Evolutionary conservation across 768 basidiomycete species (phyloP).

Genomic region (Mycena amicta): DNA sequence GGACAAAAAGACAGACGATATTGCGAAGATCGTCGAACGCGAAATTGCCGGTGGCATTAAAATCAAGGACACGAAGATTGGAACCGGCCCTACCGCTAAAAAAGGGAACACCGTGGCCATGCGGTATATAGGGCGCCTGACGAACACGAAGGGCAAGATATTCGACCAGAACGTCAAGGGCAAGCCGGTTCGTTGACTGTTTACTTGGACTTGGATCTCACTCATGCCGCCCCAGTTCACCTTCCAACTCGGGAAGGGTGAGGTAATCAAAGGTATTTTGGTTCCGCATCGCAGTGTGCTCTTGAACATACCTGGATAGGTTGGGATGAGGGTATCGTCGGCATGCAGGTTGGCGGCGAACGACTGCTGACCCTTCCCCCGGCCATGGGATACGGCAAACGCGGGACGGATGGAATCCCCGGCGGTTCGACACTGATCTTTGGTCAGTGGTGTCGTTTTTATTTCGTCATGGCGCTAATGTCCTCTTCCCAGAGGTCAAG

Average conservation of each 20-base stretch:
- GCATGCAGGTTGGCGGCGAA: slow-evolving; percentile 92
- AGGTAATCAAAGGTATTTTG: slow-evolving; percentile 83
- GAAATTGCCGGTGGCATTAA: slow-evolving; percentile 74
- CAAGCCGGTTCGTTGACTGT: slow-evolving; percentile 66
- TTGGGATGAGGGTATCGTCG: slow-evolving; percentile 91
- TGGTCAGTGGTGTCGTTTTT: slow-evolving; percentile 48
- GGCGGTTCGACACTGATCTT: slow-evolving; percentile 81
- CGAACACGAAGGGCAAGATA: slow-evolving; percentile 55
- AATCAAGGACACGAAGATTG: slow-evolving; percentile 74
- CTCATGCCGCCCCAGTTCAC: slow-evolving; percentile 49
- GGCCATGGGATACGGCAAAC: slow-evolving; percentile 72
- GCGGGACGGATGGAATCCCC: slow-evolving; percentile 62
- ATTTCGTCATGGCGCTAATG: not conserved
- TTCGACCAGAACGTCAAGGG: slow-evolving; percentile 87
- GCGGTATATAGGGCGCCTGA: slow-evolving; percentile 92
- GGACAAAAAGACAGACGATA: slow-evolving; percentile 50
- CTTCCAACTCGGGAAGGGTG: slow-evolving; percentile 81
- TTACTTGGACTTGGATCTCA: not conserved
- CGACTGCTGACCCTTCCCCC: slow-evolving; percentile 77
- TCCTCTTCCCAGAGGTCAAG: slow-evolving; percentile 60
- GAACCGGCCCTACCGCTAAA: slow-evolving; percentile 86
- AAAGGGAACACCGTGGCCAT: slow-evolving; percentile 80
- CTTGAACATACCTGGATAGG: slow-evolving; percentile 41
- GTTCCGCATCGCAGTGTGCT: not conserved
- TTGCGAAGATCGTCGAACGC: slow-evolving; percentile 49